Evolutionary conservation across 371 early-diverging fungal species (phyloP), one percentile per base, ranked within the genome.

Genomic region (Lichtheimia ramosa): DNA sequence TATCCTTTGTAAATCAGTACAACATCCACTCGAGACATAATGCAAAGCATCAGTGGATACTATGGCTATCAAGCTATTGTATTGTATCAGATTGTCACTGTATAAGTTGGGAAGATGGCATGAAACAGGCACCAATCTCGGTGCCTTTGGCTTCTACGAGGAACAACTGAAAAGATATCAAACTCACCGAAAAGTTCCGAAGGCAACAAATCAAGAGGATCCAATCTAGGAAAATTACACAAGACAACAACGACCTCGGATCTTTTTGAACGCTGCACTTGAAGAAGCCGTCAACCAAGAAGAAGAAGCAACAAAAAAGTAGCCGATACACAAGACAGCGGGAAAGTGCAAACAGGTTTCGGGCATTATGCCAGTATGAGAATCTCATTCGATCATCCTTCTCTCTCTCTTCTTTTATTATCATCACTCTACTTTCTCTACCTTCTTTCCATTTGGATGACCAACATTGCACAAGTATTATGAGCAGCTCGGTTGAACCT

Each of bases 401-500:
- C 46, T n/a, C 46, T 18, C n/a, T 46, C 21, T 46, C 21, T 46
- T 18, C 10, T 10, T n/a, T 46, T 46, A 18, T n/a, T 18, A 46
- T 46, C 46, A 46, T 46, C 21, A n/a, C n/a, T 46, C n/a, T 18
- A 18, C 46, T 21, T 46, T 46, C 21, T 16, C 10, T 46, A 18
- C 46, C 46, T 21, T 46, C 16, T 10, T 46, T 46, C 21, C 21
- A 5, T 46, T 46, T 21, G 18, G 5, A 46, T 18, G 21, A 46
- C 16, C 46, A 21, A 46, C 2, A 46, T 21, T n/a, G 18, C 14
- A 5, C 41, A 40, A 16, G 21, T 54, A 54, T 41, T 15, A 55
- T 55, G 56, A 42, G 43, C 12, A 55, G 56, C 25, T 55, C 56
- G 12, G 56, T n/a, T 25, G 56, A 55, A 41, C 56, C 56, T 25